Conservation (phyloP, 2,329 filamentous ascomycete species). For the Xylariaceae sp. region DNA sequence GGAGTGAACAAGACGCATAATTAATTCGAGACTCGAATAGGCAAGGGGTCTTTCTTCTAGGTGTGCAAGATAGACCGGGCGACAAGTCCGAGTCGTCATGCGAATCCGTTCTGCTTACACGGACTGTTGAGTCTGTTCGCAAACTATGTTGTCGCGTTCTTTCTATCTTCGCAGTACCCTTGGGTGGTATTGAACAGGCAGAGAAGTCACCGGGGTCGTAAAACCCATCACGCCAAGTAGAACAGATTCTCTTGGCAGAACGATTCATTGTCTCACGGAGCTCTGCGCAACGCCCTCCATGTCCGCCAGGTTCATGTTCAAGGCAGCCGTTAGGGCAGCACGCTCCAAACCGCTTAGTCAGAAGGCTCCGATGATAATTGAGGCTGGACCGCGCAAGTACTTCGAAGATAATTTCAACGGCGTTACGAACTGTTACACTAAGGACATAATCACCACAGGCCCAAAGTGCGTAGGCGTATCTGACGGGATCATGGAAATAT, state of each 20-base stretch:
- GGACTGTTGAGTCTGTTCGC: neutral
- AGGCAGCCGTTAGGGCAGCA: neutral
- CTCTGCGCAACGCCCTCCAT: neutral
- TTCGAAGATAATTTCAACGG: neutral
- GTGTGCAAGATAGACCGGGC: neutral
- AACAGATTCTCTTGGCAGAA: neutral
- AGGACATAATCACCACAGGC: neutral
- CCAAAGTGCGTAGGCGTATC: neutral
- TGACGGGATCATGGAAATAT: neutral
- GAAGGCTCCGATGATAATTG: no score
- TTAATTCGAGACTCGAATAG: neutral
- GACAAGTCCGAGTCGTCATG: neutral
- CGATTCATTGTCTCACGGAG: neutral
- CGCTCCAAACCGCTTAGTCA: no score
- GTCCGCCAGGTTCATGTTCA: neutral
- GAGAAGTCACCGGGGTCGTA: neutral
- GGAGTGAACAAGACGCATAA: neutral
- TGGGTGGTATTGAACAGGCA: neutral
- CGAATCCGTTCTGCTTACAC: neutral
- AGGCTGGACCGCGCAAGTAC: neutral
- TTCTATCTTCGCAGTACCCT: neutral
- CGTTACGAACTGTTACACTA: neutral
- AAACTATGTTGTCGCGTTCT: neutral
- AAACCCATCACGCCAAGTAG: neutral
- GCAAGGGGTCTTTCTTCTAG: neutral